Base-by-base conservation (phyloP, 2,329 filamentous ascomycete species). In the Sclerotinia borealis region DNA sequence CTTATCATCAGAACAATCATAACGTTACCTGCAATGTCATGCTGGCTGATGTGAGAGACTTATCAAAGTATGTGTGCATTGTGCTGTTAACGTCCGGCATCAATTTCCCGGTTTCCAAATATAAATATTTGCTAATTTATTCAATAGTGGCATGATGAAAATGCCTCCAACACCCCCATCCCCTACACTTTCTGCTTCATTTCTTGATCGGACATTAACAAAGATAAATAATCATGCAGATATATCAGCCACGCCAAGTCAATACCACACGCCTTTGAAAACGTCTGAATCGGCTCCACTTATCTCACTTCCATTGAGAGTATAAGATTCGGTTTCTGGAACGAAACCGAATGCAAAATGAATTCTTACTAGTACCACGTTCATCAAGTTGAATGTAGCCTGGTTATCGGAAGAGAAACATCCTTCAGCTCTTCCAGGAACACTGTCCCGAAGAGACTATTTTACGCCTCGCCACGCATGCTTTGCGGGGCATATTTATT, bases 1-100 rank as follows among this genome's bases (percentile, higher is more conserved):
- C 67, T 39, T 69, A 69, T 56, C 63, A 69, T 52, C 67, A 69
- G 52, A 68, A 65, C 34, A 61, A 68, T 22, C 65, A 69, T 52
- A 69, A 68, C 39, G 45, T 48, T 22, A 66, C 31, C 49, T 69
- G 67, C 47, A 66, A 36, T 39, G 50, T 50, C 45, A 41, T 65
- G 25, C 41, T 55, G 9, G 50, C 50, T 49, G 64, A 63, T 41
- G 55, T 60, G 34, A 56, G 39, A 55, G 59, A 51, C 59, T 45
- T 66, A 49, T 60, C 37, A 27, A 63, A 52, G 51, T 49, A 60
- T 48, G 60, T 56, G 47, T n/a, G n/a, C n/a, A n/a, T n/a, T n/a
- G n/a, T n/a, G n/a, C 45, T 61, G 39, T 45, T 36, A 29, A 56
- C n/a, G 54, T 45, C 13, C 36, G 31, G 27, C 34, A 27, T 41